Conservation (phyloP, 1,139 yeast species). For the Yamadazyma sp. region DNA sequence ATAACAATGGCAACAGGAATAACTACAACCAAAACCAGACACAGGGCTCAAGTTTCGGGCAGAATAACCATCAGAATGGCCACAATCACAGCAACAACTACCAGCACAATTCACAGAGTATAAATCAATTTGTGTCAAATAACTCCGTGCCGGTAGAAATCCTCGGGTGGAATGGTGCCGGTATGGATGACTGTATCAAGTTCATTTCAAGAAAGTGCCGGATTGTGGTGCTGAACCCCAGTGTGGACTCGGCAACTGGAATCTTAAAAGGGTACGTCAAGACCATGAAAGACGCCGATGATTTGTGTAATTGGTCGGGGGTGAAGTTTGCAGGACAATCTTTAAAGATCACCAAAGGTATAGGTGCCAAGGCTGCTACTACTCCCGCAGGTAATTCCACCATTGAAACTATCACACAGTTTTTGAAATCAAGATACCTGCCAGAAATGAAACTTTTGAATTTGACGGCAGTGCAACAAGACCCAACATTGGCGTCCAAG, state of each 20-base stretch:
- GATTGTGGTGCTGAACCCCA: constrained; percentile 50
- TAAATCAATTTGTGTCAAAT: constrained; percentile 32
- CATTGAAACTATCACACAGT: constrained; percentile 59
- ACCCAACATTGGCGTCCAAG: constrained; percentile 55
- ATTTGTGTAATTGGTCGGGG: constrained; percentile 65
- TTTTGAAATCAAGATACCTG: constrained; percentile 67
- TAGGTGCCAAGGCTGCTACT: constrained; percentile 23
- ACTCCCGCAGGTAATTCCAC: constrained; percentile 10
- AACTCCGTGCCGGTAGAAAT: constrained; percentile 57
- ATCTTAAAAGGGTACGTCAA: constrained; percentile 61
- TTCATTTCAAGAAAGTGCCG: constrained; percentile 71
- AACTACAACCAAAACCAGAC: constrained; percentile 4
- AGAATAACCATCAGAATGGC: constrained; percentile 7
- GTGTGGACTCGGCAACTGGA: constrained; percentile 41
- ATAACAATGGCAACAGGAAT: not conserved
- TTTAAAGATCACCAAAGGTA: constrained; percentile 43
- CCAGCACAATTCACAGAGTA: constrained; percentile 21
- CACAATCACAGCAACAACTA: constrained; percentile 17
- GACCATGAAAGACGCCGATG: constrained; percentile 54
- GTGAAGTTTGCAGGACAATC: constrained; percentile 77
- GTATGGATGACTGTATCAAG: constrained; percentile 62
- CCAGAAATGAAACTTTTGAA: constrained; percentile 66
- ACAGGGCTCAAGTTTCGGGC: not conserved
- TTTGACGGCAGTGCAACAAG: constrained; percentile 65
- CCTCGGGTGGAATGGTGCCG: constrained; percentile 80